These are phyloP conservation scores for Apiosordaria backusii DNA, from an alignment of 495 filamentous ascomycete genomes.

Conservation along the genomic window DNA sequence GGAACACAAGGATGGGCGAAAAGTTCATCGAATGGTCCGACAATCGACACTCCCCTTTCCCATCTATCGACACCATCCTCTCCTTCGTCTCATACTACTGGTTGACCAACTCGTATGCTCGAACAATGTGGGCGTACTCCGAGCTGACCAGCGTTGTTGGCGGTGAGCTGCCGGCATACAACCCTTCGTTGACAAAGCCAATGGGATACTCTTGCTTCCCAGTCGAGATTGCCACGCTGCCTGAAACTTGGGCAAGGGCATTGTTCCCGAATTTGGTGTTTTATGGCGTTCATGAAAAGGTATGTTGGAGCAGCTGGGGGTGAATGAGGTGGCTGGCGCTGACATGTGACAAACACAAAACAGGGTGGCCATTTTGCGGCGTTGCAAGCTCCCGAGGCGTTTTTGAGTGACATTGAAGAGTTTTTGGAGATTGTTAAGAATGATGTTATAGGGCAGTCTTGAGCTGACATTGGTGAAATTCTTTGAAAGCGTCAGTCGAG, in stretches of 20 bases:
- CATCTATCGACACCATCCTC: constrained; percentile 53
- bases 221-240: constrained; percentile 48
- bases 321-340: background rate
- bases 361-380: constrained; percentile 63
- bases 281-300: constrained; percentile 38
- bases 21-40: constrained; percentile 66
- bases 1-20: constrained; percentile 54
- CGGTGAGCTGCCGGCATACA: constrained; percentile 7
- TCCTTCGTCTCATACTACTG: constrained; percentile 60
- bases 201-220: constrained; percentile 59
- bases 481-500: no score
- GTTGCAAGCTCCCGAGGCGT: constrained; percentile 50
- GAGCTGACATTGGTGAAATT: background rate
- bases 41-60: constrained; percentile 28
- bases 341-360: background rate
- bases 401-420: constrained; percentile 55
- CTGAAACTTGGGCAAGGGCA: constrained; percentile 49
- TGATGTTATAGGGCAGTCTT: constrained; percentile 1
- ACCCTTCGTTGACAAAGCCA: constrained; percentile 41
- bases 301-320: constrained; percentile 2
- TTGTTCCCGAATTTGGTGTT: constrained; percentile 32
- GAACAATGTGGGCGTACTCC: constrained; percentile 49
- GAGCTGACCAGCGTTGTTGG: constrained; percentile 40
- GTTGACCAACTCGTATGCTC: constrained; percentile 58
- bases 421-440: constrained; percentile 36